Conservation (phyloP, 768 basidiomycete species). For the Suillus brevipes region DNA sequence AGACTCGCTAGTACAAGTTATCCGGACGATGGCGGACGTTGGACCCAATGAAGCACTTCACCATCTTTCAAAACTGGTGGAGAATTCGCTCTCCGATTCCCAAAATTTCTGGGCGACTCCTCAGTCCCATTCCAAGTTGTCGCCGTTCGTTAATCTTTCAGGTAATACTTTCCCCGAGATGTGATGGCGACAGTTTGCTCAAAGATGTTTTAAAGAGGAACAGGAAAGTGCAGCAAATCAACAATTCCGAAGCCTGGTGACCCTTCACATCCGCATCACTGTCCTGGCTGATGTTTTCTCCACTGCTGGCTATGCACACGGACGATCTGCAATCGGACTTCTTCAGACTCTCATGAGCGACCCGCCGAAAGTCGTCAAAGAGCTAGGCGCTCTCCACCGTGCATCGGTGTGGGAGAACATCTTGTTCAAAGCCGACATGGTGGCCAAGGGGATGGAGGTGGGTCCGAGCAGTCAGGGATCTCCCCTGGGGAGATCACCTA, state of each 20-base stretch:
- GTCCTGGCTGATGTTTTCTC: constrained; percentile 87
- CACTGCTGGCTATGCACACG: constrained; percentile 79
- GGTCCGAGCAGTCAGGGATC: constrained; percentile 44
- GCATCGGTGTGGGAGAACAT: constrained; percentile 88
- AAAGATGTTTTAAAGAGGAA: constrained; percentile 37
- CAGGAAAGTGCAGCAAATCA: constrained; percentile 53
- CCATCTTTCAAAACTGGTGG: constrained; percentile 69
- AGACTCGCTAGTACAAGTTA: constrained; percentile 84
- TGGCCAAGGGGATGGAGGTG: constrained; percentile 54
- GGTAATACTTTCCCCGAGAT: constrained; percentile 31
- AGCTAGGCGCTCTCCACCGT: constrained; percentile 80
- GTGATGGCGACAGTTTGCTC: constrained; percentile 4
- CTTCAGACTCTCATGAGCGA: constrained; percentile 73
- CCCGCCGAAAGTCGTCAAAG: constrained; percentile 60
- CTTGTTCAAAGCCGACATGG: constrained; percentile 61
- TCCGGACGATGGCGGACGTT: constrained; percentile 87
- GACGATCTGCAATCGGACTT: constrained; percentile 70
- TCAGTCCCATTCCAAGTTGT: constrained; percentile 57
- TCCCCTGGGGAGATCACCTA: constrained; percentile 50
- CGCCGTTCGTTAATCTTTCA: constrained; percentile 59
- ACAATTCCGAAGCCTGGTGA: constrained; percentile 70
- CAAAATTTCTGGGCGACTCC: constrained; percentile 66
- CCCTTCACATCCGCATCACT: constrained; percentile 76
- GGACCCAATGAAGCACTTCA: constrained; percentile 74
- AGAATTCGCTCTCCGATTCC: constrained; percentile 67